Base-by-base conservation (phyloP, 768 basidiomycete species). In the Hygrophoropsis aurantiaca region DNA sequence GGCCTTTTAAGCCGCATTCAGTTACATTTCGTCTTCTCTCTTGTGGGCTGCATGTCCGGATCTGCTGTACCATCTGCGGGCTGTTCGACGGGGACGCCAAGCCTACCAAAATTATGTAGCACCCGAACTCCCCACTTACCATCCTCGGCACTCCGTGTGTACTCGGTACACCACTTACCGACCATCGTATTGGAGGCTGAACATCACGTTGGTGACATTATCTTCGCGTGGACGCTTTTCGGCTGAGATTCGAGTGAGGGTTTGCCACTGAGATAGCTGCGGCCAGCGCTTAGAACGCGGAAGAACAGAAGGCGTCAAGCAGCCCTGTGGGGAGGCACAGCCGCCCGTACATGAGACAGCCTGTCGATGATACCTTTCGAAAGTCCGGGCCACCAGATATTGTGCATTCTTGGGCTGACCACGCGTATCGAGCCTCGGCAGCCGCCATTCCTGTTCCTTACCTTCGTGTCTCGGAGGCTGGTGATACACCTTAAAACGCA, bases 91-190 rank as follows among this genome's bases (percentile, higher is more conserved):
- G 66, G 49, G 42, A 53, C 56, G 13, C 75, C 81, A 3, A 85
- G 69, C 65, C 78, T 80, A 11, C 94, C 94, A 70, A 97, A 97
- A 61, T 98, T 97, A 61, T 94, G 92, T 40, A 98, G 75, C 15
- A 92, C 78, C 15, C 89, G 79, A 15, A 92, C 65, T 13, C 95
- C 95, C 74, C 84, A 87, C 92, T 97, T 95, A 16, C 85, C 84
- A 57, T 97, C 95, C 55, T 93, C 90, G 1, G 90, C 90, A 54
- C 92, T 94, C 75, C 88, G 97, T 2, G 88, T 89, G 55, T 95
- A 97, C 65, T 98, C 95, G 2, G 88, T 85, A 54, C 90, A 90
- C 84, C 88, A 94, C 55, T 88, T 82, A 2, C 94, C 95, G 8
- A 88, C n/a, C 80, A 60, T 97, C 93, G 59, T 97, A 94, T 65